Evolutionary conservation across 2,329 filamentous ascomycete genomes (phyloP).

Genomic region (Fusarium sp.): DNA sequence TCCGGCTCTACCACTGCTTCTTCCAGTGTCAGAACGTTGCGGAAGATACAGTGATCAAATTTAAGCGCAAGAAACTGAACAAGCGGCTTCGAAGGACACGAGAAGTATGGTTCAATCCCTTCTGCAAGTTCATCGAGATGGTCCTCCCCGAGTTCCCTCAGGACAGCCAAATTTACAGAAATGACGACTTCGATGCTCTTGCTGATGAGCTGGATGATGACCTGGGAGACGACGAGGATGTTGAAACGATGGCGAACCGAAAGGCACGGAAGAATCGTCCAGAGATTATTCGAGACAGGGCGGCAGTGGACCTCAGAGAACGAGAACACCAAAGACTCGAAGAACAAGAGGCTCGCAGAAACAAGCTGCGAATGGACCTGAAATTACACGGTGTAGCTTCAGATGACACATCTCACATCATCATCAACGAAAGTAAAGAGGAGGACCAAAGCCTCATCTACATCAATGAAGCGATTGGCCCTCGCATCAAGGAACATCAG

Average conservation of each 20-base stretch:
- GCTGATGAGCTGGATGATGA: conserved; percentile 9
- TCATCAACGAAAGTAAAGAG: conserved; percentile 75
- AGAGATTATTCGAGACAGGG: conserved; percentile 53
- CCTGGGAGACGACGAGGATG: conserved; percentile 28
- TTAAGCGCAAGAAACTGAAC: conserved; percentile 33
- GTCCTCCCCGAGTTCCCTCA: conserved; percentile 48
- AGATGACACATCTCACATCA: conserved; percentile 63
- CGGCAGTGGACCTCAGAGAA: conserved; percentile 65
- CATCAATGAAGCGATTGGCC: conserved; percentile 73
- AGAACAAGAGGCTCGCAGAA: conserved; percentile 66
- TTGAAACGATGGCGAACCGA: conserved; percentile 25
- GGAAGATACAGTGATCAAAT: conserved; percentile 36
- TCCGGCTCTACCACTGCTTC: conserved; percentile 49
- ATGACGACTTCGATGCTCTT: conserved; percentile 37
- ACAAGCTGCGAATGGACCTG: conserved; percentile 60
- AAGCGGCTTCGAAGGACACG: conserved; percentile 26
- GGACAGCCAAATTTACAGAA: conserved; percentile 50
- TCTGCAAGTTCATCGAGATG: conserved; percentile 46
- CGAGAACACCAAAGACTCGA: conserved; percentile 65
- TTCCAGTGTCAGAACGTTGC: conserved; percentile 39
- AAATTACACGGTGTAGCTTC: conserved; percentile 57
- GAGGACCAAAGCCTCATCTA: conserved; percentile 72
- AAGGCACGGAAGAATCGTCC: conserved; percentile 40
- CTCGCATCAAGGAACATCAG: conserved; percentile 82
- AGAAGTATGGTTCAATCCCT: conserved; percentile 31